Conservation (phyloP, 2,329 filamentous ascomycete genomes). For the Fonsecaea nubica region DNA sequence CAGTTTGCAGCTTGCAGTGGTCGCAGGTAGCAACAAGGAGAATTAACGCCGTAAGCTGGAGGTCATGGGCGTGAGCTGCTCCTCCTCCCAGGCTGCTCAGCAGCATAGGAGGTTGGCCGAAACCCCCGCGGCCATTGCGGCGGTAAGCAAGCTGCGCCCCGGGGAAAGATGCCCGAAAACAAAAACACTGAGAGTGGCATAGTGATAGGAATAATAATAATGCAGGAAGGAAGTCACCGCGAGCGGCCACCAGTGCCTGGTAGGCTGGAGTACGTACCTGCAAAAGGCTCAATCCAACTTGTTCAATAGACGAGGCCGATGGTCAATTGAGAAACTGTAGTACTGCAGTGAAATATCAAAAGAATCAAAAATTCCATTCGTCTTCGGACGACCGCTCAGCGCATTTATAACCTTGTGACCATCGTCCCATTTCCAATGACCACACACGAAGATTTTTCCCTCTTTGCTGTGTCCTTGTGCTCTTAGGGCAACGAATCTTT, state of each 20-base stretch:
- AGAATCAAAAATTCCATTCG: constrained; percentile 10
- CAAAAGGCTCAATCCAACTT: constrained; percentile 12
- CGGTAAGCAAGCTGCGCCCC: constrained; percentile 1
- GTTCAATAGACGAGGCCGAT: background rate
- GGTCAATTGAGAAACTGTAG: constrained; percentile 3
- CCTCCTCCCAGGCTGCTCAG: constrained; percentile 1
- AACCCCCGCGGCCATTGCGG: background rate
- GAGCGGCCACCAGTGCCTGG: background rate
- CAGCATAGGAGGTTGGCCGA: constrained; percentile 10
- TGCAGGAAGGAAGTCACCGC: background rate
- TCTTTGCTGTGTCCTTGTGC: background rate
- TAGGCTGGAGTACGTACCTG: constrained; percentile 25
- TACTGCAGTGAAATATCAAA: constrained; percentile 11
- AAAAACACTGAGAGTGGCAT: background rate
- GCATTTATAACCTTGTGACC: constrained; percentile 21
- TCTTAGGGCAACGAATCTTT: constrained; percentile 14
- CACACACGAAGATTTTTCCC: constrained; percentile 16
- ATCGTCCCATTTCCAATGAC: constrained; percentile 1
- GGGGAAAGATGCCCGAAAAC: constrained; percentile 11
- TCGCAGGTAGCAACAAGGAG: background rate
- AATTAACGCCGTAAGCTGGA: background rate
- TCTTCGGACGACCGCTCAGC: constrained; percentile 28
- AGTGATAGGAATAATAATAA: background rate
- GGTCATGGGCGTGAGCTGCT: background rate
- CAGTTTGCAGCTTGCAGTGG: constrained; percentile 5